A percentile compares a stretch with the other conserved stretches of the same genome.
Evolutionary conservation across 371 early-diverging fungal genomes (phyloP).

Genomic region (Rhizopus sp.): DNA sequence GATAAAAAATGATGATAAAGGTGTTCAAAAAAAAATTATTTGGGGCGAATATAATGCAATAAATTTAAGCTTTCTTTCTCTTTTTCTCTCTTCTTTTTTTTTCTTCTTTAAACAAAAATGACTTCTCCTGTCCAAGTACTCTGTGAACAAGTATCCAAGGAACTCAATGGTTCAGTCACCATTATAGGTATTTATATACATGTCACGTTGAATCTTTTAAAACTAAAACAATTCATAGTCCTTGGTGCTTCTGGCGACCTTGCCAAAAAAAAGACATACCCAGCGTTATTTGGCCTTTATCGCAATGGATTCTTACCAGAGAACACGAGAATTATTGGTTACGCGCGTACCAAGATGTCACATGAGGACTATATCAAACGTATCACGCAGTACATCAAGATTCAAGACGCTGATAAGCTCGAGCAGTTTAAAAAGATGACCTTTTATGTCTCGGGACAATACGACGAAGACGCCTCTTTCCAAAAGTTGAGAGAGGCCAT

Average conservation of each 20-base stretch:
- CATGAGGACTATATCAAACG: constrained; percentile 81
- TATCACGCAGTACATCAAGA: constrained; percentile 78
- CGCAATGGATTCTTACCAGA: constrained; percentile 75
- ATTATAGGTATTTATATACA: constrained; percentile 44
- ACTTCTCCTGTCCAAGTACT: constrained; percentile 37
- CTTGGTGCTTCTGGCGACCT: constrained; percentile 92
- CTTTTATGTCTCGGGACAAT: constrained; percentile 87
- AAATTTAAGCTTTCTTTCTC: constrained; percentile 18
- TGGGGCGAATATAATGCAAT: background rate
- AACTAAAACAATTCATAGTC: constrained; percentile 39
- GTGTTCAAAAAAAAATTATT: no score
- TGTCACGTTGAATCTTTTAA: background rate
- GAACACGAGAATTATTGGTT: constrained; percentile 87
- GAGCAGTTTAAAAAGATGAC: constrained; percentile 75
- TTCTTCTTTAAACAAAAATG: constrained; percentile 23
- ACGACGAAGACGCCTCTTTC: constrained; percentile 83
- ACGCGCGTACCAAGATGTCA: constrained; percentile 90
- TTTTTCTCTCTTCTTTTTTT: constrained; percentile 14
- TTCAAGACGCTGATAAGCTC: constrained; percentile 37
- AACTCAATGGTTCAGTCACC: constrained; percentile 48
- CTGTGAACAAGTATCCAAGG: constrained; percentile 38
- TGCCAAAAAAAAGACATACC: constrained; percentile 97
- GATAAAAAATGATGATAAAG: no score
- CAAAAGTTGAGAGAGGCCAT: constrained; percentile 64
- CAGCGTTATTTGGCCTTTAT: constrained; percentile 89